These are phyloP conservation scores for Murraya paniculata DNA, from an alignment of 345 rosid genomes.

Conservation along the genomic window DNA sequence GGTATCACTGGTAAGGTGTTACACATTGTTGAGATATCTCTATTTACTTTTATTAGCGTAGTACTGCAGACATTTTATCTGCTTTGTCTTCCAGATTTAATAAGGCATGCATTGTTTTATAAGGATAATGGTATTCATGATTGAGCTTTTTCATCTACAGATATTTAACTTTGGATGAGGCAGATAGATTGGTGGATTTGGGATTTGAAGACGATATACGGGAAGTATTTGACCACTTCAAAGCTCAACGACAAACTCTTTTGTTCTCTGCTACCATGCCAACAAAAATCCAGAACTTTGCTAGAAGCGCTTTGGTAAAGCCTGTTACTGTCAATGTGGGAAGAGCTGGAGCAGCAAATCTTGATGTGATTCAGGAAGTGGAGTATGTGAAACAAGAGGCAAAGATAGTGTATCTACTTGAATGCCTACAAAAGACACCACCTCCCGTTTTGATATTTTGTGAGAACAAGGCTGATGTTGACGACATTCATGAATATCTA, in stretches of 20 bases:
- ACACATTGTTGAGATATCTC: neutral
- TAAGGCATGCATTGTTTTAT: neutral
- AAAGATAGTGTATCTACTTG: constrained; percentile 88
- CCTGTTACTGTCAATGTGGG: constrained; percentile 89
- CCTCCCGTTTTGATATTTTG: constrained; percentile 92
- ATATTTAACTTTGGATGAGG: constrained; percentile 92
- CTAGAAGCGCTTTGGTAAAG: constrained; percentile 83
- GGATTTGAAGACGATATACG: constrained; percentile 98
- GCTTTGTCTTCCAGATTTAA: neutral
- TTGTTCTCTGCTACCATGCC: constrained; percentile 97
- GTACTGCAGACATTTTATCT: neutral
- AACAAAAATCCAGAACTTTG: constrained; percentile 85
- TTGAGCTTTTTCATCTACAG: constrained; percentile 38
- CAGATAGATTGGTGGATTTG: constrained; percentile 91
- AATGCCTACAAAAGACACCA: constrained; percentile 89
- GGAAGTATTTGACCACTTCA: constrained; percentile 90
- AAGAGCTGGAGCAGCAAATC: constrained; percentile 97
- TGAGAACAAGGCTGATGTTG: constrained; percentile 97
- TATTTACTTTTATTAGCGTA: neutral
- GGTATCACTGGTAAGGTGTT: neutral
- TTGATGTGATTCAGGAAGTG: constrained; percentile 94
- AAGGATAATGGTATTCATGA: constrained; percentile 3
- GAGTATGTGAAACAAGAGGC: constrained; percentile 97
- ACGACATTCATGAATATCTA: constrained; percentile 85
- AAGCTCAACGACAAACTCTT: constrained; percentile 91